Evolutionary conservation across 768 basidiomycete genomes (phyloP).

Genomic region (Tricholoma flavovirens): DNA sequence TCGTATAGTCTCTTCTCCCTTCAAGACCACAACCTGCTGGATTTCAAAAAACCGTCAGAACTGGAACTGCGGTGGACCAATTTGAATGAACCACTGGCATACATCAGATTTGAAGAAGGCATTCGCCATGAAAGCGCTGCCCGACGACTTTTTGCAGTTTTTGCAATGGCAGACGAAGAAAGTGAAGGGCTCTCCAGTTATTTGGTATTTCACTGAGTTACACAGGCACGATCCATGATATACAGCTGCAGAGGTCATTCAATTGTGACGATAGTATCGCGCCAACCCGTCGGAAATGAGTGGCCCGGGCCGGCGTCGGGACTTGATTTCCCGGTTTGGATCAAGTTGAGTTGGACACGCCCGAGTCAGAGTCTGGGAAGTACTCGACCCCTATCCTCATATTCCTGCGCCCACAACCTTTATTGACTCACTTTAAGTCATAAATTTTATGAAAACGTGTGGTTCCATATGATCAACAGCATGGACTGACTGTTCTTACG

Average conservation of each 20-base stretch:
- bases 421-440: neutral
- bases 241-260: no score
- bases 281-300: no score
- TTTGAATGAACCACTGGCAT: constrained; percentile 3
- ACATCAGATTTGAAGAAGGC: constrained; percentile 31
- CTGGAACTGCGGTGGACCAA: neutral
- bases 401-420: neutral
- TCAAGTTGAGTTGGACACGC: no score
- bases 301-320: no score
- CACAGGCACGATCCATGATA: constrained; percentile 34
- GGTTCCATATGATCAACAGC: neutral
- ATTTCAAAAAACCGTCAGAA: neutral
- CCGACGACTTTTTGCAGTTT: constrained; percentile 38
- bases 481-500: neutral
- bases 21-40: constrained; percentile 22
- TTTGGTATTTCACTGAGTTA: constrained; percentile 27
- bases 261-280: no score
- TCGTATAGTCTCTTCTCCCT: constrained; percentile 25
- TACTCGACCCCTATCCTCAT: neutral
- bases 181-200: constrained; percentile 30
- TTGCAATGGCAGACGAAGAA: constrained; percentile 38
- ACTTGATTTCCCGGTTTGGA: no score
- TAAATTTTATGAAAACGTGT: neutral
- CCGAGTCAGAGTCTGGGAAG: neutral
- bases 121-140: constrained; percentile 37